Evolutionary conservation across 140 eudicot species (phyloP), one percentile per base, ranked within the genome.

Genomic region (Erigeron philadelphicus): DNA sequence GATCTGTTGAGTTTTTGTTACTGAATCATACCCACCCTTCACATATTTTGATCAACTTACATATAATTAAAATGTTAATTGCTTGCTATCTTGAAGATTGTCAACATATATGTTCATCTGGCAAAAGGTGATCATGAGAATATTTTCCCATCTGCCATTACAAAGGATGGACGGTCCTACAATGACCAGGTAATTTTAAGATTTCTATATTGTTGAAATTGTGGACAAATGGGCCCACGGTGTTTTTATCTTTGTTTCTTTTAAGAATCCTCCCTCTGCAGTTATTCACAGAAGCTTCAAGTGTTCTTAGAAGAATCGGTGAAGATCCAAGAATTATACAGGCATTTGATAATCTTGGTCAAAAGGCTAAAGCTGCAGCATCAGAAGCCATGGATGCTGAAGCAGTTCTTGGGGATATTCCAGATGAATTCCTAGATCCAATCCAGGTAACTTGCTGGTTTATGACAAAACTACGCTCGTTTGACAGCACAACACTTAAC

Each of bases 371-470:
- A 83, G 74, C 81, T 80, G 98, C 98, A 70, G 98, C 96, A 68
- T 76, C 88, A 0, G 96, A 89, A 76, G 98, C 98, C 56, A 71
- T 86, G 96, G 98, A 93, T 53, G 87, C 96, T 55, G 98, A 93
- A 77, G 95, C 95, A 64, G 81, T 83, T 72, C 95, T 93, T 44
- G 98, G 98, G 47, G 98, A 92, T 56, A 88, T 92, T 66, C 98
- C 98, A 0, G 98, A 92, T 71, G 98, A 92, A 82, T 92, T 88
- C 80, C 90, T 92, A 62, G 98, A 92, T 67, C 98, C 98, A 47
- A 92, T 92, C 72, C 98, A 91, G 81, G 97, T 88, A 75, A 72
- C 15, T 17, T 43, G 6, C 43, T 21, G 6, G 45, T 11, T 62
- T 43, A n/a, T 50, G 15, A 25, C 21, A 21, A 60, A 31, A 53